Evolutionary conservation across 2,329 filamentous ascomycete genomes (phyloP), one percentile per base, ranked within the genome.

Genomic region (Gaeumannomyces sp.): DNA sequence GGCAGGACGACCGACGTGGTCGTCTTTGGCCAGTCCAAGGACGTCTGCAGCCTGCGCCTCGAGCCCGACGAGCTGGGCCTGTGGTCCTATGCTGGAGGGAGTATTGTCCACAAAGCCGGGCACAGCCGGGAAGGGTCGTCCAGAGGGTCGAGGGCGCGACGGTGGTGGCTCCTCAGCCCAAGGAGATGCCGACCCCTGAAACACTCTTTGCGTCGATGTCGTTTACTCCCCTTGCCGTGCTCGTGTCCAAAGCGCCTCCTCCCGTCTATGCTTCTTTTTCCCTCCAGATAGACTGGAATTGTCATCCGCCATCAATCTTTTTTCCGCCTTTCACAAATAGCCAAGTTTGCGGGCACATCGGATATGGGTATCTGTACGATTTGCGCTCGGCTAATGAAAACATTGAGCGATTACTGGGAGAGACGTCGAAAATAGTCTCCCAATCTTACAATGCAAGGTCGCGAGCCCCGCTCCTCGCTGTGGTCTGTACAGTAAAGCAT

Each of bases 11-110:
- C 66, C 35, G 64, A 66, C 2, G 74, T 77, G 8, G 66, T 72
- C 28, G 71, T 67, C 1, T 77, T 76, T 67, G 76, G 75, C 1
- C 73, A 76, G 64, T 65, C 66, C 35, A 68, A 70, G 33, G 65
- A 67, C 11, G 28, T 29, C 4, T 4, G 66, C 59, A n/a, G 68
- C 66, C 13, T 77, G 75, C 67, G 68, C 57, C 73, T 71, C 16
- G 65, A 67, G 50, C 69, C 70, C 2, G 68, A 68, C 13, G 67
- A 71, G 63, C 67, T 69, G 28, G 69, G 73, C 59, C 66, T 75
- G 63, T 70, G 65, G 62, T 66, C 59, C 0, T 77, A 77, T 64
- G 71, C 67, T 11, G 75, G 75, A 3, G 5, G 45, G 22, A n/a
- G 19, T n/a, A 5, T 22, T 10, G 45, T 53, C 45, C 45, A 22